Evolutionary conservation across 345 rosid species (phyloP), one percentile per base, ranked within the genome.

Genomic region (Salix brachista): DNA sequence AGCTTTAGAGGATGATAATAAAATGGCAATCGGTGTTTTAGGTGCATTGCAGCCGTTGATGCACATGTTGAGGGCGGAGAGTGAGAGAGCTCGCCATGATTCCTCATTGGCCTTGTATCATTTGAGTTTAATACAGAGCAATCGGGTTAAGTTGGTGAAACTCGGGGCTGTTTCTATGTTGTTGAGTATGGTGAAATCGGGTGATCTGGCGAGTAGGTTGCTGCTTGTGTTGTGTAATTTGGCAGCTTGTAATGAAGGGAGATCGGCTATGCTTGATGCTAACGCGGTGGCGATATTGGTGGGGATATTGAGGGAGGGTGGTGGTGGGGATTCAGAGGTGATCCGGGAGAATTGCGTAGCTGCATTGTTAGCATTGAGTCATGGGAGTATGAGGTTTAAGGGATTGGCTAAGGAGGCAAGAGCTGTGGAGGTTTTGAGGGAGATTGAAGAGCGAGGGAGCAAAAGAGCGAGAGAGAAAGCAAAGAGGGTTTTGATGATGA

Each of bases 1-100:
- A 37, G 78, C 84, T 17, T 65, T 77, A 42, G 81, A 81, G 58
- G 84, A 81, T 54, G 81, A 81, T 26, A 81, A 81, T 69, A 81
- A 78, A 73, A 81, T 81, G 84, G 84, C 84, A 34, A 81, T 81
- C 8, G 84, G 84, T 5, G 84, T 78, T 3, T 60, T 81, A 16
- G 84, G 84, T 4, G 84, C 81, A 19, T 58, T 81, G 48, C 81
- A 78, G 75, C 84, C 84, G 6, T 71, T 81, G 75, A 78, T 81
- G 81, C 78, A 81, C 70, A 61, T 62, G 21, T 21, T 81, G 30
- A 74, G 81, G 62, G 75, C 84, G 8, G 84, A 81, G 60, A 81
- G 78, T 6, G 81, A 81, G 79, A 67, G 75, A 17, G 71, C 84
- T 16, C 71, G 81, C 44, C 81, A 73, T 26, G 84, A 81, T 64